These are phyloP conservation scores for Beauveria australis DNA, from an alignment of 2,329 filamentous ascomycete species.

Conservation along the genomic window DNA sequence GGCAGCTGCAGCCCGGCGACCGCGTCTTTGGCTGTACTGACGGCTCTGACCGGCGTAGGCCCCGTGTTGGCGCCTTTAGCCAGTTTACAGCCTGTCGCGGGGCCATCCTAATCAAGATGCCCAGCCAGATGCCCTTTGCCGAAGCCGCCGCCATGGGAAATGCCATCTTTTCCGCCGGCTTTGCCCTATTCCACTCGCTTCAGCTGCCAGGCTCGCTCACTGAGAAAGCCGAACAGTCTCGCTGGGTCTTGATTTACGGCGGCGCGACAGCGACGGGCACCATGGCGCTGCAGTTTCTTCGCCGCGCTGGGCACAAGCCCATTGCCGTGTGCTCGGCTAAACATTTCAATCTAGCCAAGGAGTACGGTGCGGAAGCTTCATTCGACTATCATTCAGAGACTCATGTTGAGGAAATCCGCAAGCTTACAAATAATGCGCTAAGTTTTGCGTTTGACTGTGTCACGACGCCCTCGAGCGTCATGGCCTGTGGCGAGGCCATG, in stretches of 20 bases:
- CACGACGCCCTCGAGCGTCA: slow-evolving; percentile 20
- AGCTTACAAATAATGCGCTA: slow-evolving; percentile 28
- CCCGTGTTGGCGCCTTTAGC: slow-evolving; percentile 21
- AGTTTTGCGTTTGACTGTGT: slow-evolving; percentile 30
- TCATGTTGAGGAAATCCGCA: slow-evolving; percentile 22
- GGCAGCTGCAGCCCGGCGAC: slow-evolving; percentile 15
- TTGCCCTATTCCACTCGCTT: slow-evolving; percentile 22
- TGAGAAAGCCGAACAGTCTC: slow-evolving; percentile 9
- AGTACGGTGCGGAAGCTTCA: slow-evolving; percentile 28
- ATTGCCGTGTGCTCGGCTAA: slow-evolving; percentile 18
- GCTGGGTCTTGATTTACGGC: slow-evolving; percentile 34
- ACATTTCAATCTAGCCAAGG: slow-evolving; percentile 25
- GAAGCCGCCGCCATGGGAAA: slow-evolving; percentile 18
- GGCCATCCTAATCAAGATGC: slow-evolving; percentile 18
- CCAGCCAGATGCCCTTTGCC: slow-evolving; percentile 17
- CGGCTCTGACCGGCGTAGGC: slow-evolving; percentile 14
- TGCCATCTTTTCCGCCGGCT: slow-evolving; percentile 19
- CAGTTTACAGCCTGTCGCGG: slow-evolving; percentile 18
- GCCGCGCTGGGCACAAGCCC: slow-evolving; percentile 5
- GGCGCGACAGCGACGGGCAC: slow-evolving; percentile 35
- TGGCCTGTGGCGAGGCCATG: slow-evolving; percentile 28
- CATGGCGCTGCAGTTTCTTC: slow-evolving; percentile 29
- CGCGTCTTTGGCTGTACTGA: slow-evolving; percentile 18
- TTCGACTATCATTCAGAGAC: slow-evolving; percentile 29
- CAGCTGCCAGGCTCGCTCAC: slow-evolving; percentile 17